These are phyloP conservation scores for Citrullus colocynthis DNA, from an alignment of 306 rosid genomes.

Conservation along the genomic window DNA sequence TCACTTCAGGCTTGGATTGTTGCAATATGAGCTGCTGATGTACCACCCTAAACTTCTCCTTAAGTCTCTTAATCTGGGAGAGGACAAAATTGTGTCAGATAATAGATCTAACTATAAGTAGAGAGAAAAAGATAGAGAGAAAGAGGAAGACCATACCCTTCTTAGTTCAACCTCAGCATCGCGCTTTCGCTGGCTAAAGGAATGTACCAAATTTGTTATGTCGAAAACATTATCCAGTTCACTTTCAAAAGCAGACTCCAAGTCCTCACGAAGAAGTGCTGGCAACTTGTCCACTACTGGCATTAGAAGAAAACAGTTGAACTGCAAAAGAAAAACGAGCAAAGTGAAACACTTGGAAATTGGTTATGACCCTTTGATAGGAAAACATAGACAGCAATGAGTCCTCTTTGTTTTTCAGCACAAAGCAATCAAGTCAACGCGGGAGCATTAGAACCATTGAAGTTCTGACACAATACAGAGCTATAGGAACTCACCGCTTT, in stretches of 20 bases:
- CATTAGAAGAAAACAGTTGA: conserved; percentile 95
- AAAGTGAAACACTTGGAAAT: conserved; percentile 2
- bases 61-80: conserved; percentile 80
- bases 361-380: background rate
- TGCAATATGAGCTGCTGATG: conserved; percentile 55
- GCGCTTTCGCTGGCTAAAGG: conserved; percentile 61
- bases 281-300: conserved; percentile 97
- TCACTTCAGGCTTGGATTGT: conserved; percentile 17
- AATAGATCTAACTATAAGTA: background rate
- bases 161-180: conserved; percentile 70
- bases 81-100: conserved; percentile 2
- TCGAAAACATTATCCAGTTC: conserved; percentile 76
- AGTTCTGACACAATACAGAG: background rate
- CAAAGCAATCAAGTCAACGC: background rate
- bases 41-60: conserved; percentile 71
- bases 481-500: background rate
- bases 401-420: background rate
- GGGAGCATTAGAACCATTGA: background rate
- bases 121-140: conserved; percentile 9
- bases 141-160: conserved; percentile 44
- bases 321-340: conserved; percentile 43
- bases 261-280: conserved; percentile 78
- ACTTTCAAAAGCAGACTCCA: conserved; percentile 82
- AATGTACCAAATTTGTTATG: conserved; percentile 62
- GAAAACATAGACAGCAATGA: background rate